phyloP scores from a whole-genome alignment of 495 filamentous ascomycete species.

The Astrocystis sublimbata region DNA sequence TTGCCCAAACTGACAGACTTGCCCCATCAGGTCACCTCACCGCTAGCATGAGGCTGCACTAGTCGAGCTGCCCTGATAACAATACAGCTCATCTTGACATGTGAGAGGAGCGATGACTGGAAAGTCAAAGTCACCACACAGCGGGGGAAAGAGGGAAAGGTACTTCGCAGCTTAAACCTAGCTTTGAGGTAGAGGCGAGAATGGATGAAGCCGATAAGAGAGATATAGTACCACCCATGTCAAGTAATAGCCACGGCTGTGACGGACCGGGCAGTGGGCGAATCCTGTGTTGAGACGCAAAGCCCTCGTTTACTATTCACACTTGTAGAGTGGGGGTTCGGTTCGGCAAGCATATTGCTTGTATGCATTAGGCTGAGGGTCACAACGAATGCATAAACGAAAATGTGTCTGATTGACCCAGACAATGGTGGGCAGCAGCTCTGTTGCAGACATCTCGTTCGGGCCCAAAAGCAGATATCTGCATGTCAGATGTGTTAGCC shows the following conservation, averaged over 20 bases:
- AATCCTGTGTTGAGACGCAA: slow-evolving; percentile 13
- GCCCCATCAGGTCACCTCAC: not conserved
- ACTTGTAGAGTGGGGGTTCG: slow-evolving; percentile 14
- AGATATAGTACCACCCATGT: slow-evolving; percentile 19
- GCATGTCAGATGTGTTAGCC: not conserved
- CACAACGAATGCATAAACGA: not conserved
- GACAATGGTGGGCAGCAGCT: not conserved
- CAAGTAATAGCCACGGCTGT: slow-evolving; percentile 17
- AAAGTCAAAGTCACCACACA: slow-evolving; percentile 10
- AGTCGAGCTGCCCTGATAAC: not conserved
- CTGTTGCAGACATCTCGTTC: not conserved
- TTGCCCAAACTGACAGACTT: not conserved
- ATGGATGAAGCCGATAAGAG: slow-evolving; percentile 14
- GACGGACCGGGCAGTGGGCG: slow-evolving; percentile 19
- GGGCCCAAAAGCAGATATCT: not conserved
- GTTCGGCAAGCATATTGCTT: slow-evolving; percentile 13
- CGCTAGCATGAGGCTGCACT: slow-evolving; percentile 14
- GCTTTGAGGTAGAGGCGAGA: not conserved
- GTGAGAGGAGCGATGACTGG: slow-evolving; percentile 8
- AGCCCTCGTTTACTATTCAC: slow-evolving; percentile 2
- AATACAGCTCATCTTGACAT: not conserved
- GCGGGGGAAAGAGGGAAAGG: slow-evolving; percentile 9
- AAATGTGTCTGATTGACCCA: not conserved
- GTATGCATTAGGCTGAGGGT: slow-evolving; percentile 4
- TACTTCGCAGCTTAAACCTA: not conserved